phyloP scores from a whole-genome alignment of 192 early-diverging fungal species.

The Tieghemiomyces parasiticus region DNA sequence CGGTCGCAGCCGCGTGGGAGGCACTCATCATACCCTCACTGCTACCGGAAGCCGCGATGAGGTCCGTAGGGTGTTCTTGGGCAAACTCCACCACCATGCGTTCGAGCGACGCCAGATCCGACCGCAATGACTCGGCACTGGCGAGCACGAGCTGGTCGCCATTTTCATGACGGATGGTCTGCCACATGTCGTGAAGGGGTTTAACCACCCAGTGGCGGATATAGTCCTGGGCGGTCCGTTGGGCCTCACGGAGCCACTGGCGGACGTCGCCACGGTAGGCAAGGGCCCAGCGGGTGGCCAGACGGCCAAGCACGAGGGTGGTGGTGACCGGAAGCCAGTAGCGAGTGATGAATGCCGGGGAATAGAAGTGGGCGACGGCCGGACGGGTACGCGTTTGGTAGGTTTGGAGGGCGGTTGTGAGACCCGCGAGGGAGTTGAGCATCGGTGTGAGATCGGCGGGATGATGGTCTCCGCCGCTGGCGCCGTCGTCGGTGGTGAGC shows the following conservation, averaged over 20 bases:
- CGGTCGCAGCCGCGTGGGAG: not conserved
- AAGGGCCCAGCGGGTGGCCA: constrained; percentile 27
- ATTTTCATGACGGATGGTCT: constrained; percentile 69
- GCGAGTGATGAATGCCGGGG: constrained; percentile 26
- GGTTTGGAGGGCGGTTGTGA: not conserved
- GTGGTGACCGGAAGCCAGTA: constrained; percentile 51
- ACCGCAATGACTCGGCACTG: constrained; percentile 53
- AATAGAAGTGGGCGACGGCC: not conserved
- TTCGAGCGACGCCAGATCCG: constrained; percentile 76
- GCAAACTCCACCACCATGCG: constrained; percentile 82
- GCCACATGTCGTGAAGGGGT: constrained; percentile 53
- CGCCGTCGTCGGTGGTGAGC: not conserved
- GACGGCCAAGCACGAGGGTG: constrained; percentile 25
- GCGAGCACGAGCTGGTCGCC: constrained; percentile 49
- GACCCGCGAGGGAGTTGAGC: not conserved
- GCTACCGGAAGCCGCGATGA: not conserved
- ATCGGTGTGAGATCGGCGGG: not conserved
- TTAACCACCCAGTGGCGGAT: constrained; percentile 61
- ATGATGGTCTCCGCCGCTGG: not conserved
- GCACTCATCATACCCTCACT: not conserved
- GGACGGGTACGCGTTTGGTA: not conserved
- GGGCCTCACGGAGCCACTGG: constrained; percentile 28
- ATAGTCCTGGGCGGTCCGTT: constrained; percentile 44
- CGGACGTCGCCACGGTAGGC: constrained; percentile 34
- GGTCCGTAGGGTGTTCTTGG: constrained; percentile 17